These are phyloP conservation scores for Vitis hybrid DNA, from an alignment of 177 flowering plant genomes.

Conservation along the genomic window DNA sequence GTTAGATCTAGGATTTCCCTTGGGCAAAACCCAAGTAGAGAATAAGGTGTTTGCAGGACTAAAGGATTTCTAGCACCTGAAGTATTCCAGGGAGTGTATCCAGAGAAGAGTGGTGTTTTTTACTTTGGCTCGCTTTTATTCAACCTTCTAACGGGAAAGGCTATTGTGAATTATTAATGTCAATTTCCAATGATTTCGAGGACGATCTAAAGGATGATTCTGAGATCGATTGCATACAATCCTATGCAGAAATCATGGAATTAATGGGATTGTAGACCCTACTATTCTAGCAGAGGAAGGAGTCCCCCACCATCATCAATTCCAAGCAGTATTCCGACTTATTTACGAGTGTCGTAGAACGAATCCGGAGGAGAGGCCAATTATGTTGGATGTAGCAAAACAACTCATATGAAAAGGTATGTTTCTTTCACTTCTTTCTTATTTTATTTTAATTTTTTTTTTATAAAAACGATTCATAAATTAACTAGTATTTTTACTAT, in stretches of 20 bases:
- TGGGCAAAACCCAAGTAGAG: not conserved
- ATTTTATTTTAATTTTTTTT: too few relatives aligned
- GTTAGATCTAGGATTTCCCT: too few relatives aligned
- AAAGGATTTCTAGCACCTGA: not conserved
- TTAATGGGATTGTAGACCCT: conserved; percentile 11
- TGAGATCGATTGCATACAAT: not conserved
- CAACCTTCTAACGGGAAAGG: conserved; percentile 12
- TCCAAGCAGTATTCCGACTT: conserved; percentile 8
- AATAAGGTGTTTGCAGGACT: not conserved
- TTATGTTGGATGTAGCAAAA: too few relatives aligned
- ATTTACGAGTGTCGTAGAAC: conserved; percentile 7
- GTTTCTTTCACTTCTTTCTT: too few relatives aligned
- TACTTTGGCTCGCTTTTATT: conserved; percentile 9
- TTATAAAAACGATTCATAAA: too few relatives aligned
- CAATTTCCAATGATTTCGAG: not conserved
- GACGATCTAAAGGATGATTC: too few relatives aligned
- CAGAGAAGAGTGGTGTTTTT: conserved; percentile 9
- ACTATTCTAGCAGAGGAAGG: conserved; percentile 1
- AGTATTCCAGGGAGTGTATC: not conserved
- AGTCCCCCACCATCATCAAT: conserved; percentile 7
- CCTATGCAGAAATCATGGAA: not conserved
- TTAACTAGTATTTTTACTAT: too few relatives aligned
- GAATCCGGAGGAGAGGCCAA: conserved; percentile 1
- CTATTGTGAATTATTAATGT: too few relatives aligned
- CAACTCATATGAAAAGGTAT: too few relatives aligned